These are phyloP conservation scores for Fusarium proliferatum DNA, from an alignment of 2,329 filamentous ascomycete species.

Conservation along the genomic window DNA sequence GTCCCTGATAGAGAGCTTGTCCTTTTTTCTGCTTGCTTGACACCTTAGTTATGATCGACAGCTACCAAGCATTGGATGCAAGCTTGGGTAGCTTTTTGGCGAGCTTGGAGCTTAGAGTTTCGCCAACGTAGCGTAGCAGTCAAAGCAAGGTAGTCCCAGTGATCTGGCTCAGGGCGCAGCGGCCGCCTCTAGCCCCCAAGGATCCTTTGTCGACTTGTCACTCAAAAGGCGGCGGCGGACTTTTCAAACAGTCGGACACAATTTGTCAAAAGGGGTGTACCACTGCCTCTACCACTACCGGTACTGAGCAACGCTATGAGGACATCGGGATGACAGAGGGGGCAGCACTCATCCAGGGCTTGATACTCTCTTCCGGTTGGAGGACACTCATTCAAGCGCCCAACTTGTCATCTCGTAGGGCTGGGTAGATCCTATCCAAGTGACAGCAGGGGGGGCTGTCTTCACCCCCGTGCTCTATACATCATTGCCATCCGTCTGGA, in stretches of 20 bases:
- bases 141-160: slow-evolving; percentile 25
- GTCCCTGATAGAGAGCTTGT: neutral
- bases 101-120: slow-evolving; percentile 13
- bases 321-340: slow-evolving; percentile 1
- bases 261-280: slow-evolving; percentile 26
- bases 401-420: slow-evolving; percentile 22
- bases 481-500: neutral
- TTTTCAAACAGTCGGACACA: slow-evolving; percentile 1
- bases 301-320: neutral
- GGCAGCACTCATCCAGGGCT: neutral
- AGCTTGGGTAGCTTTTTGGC: neutral
- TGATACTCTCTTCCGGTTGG: slow-evolving; percentile 16
- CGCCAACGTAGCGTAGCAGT: neutral
- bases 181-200: slow-evolving; percentile 28
- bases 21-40: neutral
- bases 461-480: slow-evolving; percentile 9
- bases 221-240: slow-evolving; percentile 14
- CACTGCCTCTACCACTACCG: neutral
- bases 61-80: neutral
- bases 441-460: neutral
- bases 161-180: slow-evolving; percentile 39
- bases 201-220: slow-evolving; percentile 24
- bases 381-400: slow-evolving; percentile 20
- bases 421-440: slow-evolving; percentile 20
- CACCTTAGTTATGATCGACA: slow-evolving; percentile 22